Conservation (phyloP, 371 early-diverging fungal species). For the Mortierella sp. region DNA sequence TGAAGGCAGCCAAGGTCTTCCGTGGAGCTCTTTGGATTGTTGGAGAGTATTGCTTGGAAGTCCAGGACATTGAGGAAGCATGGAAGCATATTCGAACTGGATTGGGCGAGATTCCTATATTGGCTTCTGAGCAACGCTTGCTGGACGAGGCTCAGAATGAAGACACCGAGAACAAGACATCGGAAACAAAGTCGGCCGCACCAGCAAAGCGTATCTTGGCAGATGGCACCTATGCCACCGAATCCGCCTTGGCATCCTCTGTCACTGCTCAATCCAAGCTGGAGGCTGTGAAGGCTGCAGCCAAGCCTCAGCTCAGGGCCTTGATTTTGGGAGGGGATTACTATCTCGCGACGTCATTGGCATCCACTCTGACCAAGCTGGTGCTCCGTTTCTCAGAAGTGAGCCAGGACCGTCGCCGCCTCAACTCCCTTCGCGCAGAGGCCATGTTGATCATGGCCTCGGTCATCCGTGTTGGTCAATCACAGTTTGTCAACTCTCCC, state of each 20-base stretch:
- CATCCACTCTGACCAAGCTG: slow-evolving; percentile 90
- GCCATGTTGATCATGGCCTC: slow-evolving; percentile 97
- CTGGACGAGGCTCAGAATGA: slow-evolving; percentile 69
- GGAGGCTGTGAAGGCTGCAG: slow-evolving; percentile 73
- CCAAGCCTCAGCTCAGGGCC: slow-evolving; percentile 82
- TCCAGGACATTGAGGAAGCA: slow-evolving; percentile 81
- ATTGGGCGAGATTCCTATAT: slow-evolving; percentile 92
- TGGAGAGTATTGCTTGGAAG: slow-evolving; percentile 88
- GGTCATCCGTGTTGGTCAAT: slow-evolving; percentile 92
- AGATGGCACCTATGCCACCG: slow-evolving; percentile 98
- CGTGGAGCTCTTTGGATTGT: slow-evolving; percentile 98
- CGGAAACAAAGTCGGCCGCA: slow-evolving; percentile 60
- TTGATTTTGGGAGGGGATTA: slow-evolving; percentile 93
- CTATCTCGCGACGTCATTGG: slow-evolving; percentile 88
- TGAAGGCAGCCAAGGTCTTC: slow-evolving; percentile 95
- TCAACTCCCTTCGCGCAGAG: slow-evolving; percentile 86
- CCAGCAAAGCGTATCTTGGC: slow-evolving; percentile 85
- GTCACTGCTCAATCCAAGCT: slow-evolving; percentile 59
- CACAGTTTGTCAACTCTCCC: slow-evolving; percentile 80
- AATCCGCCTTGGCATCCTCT: slow-evolving; percentile 80
- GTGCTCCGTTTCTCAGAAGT: slow-evolving; percentile 78
- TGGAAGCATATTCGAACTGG: slow-evolving; percentile 84
- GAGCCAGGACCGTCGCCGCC: slow-evolving; percentile 58
- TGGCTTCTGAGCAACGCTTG: slow-evolving; percentile 86
- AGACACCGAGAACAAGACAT: slow-evolving; percentile 53